Evolutionary conservation across 2,329 filamentous ascomycete genomes (phyloP), one percentile per base, ranked within the genome.

Genomic region (Hymenoscyphus infarciens): DNA sequence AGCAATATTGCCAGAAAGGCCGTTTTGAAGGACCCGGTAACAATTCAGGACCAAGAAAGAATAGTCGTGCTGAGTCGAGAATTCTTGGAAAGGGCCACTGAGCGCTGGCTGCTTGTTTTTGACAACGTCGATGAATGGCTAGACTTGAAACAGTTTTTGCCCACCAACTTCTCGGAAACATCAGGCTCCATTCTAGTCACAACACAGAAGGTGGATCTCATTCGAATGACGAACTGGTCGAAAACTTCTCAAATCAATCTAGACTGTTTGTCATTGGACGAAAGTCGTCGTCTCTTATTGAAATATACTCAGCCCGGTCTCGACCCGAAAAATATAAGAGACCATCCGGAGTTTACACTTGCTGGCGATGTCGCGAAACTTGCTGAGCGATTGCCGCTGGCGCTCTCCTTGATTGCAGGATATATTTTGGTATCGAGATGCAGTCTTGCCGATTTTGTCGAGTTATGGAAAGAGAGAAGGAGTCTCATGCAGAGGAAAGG

Each of bases 391-490:
- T 15, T 69, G 16, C 69, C 69, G 3, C 59, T 70, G 39, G 68
- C 68, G 3, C 31, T 70, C n/a, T 68, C 33, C 45, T 67, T 68
- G 60, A 65, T 69, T 16, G 65, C 61, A 13, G 69, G 69, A 0
- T 71, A 69, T 52, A 54, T 70, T 53, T 64, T 63, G 38, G 63
- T 66, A 5, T 68, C 69, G n/a, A 35, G 62, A 19, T 56, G 57
- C 15, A 65, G 52, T 29, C 54, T 71, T 4, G 58, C 58, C 11
- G 67, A 70, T 8, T 71, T 70, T 38, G 52, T 67, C n/a, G 69
- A 71, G 49, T 65, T 68, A 31, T 71, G 69, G 69, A 64, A 68
- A 16, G 69, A 70, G 62, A 64, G 59, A 45, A 42, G 56, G 38
- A 55, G 60, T 33, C 57, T 53, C 15, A 57, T 61, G 11, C 45